Percentiles rank a stretch among this genome's conserved stretches.
phyloP scores from a whole-genome alignment of 345 rosid species.

The Hirschfeldia incana region DNA sequence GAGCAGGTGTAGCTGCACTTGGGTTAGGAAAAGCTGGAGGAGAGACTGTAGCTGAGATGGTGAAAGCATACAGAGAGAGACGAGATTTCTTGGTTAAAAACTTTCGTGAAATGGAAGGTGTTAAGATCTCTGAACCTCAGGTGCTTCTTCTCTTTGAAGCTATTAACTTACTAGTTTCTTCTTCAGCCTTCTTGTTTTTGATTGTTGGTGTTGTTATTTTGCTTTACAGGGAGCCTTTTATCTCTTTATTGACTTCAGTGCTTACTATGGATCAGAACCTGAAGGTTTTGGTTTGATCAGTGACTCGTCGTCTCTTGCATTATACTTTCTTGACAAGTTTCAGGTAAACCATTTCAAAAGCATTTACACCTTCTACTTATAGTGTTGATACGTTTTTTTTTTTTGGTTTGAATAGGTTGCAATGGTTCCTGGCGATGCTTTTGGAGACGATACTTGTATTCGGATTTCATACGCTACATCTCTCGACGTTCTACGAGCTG shows the following conservation, averaged over 20 bases:
- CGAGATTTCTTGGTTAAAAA: conserved; percentile 85
- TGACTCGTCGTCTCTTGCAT: conserved; percentile 63
- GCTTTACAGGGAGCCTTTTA: conserved; percentile 90
- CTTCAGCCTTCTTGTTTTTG: conserved; percentile 5
- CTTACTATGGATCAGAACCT: conserved; percentile 72
- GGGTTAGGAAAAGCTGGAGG: conserved; percentile 98
- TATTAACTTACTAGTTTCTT: neutral
- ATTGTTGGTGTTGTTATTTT: conserved; percentile 1
- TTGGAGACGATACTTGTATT: conserved; percentile 89
- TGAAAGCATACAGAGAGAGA: conserved; percentile 83
- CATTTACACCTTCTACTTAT: neutral
- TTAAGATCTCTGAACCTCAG: conserved; percentile 88
- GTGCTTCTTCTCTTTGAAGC: conserved; percentile 38
- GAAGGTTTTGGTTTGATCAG: conserved; percentile 79
- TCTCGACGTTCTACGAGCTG: conserved; percentile 65
- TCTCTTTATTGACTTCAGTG: conserved; percentile 81
- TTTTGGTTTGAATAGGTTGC: conserved; percentile 63
- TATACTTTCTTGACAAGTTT: conserved; percentile 56
- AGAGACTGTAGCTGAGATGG: conserved; percentile 80
- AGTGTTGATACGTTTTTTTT: neutral
- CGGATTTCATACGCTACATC: conserved; percentile 92
- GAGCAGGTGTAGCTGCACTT: conserved; percentile 91
- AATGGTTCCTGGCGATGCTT: conserved; percentile 93
- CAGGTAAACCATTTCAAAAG: conserved; percentile 29
- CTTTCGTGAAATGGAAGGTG: conserved; percentile 76